Percentiles rank a stretch among this genome's conserved stretches.
Conservation (phyloP, 202 grass and related monocot species). For the Setaria italica region DNA sequence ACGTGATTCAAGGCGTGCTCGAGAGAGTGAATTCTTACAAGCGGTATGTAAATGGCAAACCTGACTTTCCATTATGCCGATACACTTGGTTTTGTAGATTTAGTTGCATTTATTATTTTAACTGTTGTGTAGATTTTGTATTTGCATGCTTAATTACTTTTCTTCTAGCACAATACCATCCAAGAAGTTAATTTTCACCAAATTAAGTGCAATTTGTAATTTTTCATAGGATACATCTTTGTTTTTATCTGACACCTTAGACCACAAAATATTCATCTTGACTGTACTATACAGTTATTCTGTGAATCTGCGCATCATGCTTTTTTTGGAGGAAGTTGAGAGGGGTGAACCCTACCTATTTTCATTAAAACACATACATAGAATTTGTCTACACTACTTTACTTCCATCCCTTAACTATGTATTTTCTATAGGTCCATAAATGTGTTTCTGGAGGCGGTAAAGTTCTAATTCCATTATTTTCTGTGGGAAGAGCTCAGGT, state of each 20-base stretch:
- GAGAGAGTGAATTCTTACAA: slow-evolving; percentile 89
- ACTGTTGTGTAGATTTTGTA: too few species aligned
- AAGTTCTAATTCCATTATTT: slow-evolving; percentile 97
- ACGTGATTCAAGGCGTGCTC: slow-evolving; percentile 83
- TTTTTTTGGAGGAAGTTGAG: not conserved
- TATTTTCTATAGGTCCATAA: slow-evolving; percentile 76
- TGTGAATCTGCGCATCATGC: not conserved
- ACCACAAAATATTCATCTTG: not conserved
- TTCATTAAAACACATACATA: not conserved
- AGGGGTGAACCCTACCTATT: not conserved
- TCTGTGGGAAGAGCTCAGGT: slow-evolving; percentile 98
- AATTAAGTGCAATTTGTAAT: not conserved
- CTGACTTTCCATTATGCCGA: not conserved
- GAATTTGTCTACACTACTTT: not conserved
- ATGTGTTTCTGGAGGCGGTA: slow-evolving; percentile 88
- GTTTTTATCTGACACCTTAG: not conserved
- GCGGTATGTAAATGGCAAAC: slow-evolving; percentile 41
- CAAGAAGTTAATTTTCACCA: not conserved
- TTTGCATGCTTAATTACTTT: slow-evolving; percentile 21
- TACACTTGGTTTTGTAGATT: slow-evolving; percentile 4
- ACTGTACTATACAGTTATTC: not conserved
- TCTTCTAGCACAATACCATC: slow-evolving; percentile 18
- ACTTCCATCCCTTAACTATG: not conserved
- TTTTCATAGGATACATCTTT: not conserved
- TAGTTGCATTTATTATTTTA: slow-evolving; percentile 2